Evolutionary conservation across 2,329 filamentous ascomycete genomes (phyloP).

Genomic region (Neonectria magnoliae): DNA sequence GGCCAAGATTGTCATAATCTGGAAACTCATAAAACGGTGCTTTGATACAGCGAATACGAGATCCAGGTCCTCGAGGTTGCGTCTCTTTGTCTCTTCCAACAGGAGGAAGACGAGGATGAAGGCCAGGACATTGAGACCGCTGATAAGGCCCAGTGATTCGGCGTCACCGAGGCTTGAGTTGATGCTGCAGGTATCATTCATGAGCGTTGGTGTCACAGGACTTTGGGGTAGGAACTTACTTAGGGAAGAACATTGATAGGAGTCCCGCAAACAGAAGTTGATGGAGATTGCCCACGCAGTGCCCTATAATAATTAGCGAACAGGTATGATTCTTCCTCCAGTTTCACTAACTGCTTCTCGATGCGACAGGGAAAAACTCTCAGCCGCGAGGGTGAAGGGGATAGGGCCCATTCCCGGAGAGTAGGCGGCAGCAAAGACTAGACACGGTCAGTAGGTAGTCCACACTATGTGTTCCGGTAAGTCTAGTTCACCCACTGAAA

Average conservation of each 20-base stretch:
- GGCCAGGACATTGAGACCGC: slow-evolving; percentile 57
- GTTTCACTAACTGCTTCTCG: slow-evolving; percentile 51
- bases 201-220: background rate
- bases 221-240: slow-evolving; percentile 21
- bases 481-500: slow-evolving; percentile 36
- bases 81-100: slow-evolving; percentile 55
- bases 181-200: slow-evolving; percentile 15
- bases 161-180: slow-evolving; percentile 37
- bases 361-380: slow-evolving; percentile 60
- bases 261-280: slow-evolving; percentile 58
- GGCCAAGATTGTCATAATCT: slow-evolving; percentile 48
- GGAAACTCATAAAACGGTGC: slow-evolving; percentile 50
- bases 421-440: slow-evolving; percentile 53
- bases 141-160: slow-evolving; percentile 57
- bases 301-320: slow-evolving; percentile 45
- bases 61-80: slow-evolving; percentile 53
- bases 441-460: slow-evolving; percentile 5
- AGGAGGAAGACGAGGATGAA: slow-evolving; percentile 57
- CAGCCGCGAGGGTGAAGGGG: slow-evolving; percentile 59
- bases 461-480: background rate
- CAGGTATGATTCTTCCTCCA: background rate
- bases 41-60: slow-evolving; percentile 47
- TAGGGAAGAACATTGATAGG: slow-evolving; percentile 55
- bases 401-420: slow-evolving; percentile 56
- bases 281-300: slow-evolving; percentile 57